A percentile compares a stretch with the other conserved stretches of the same genome.
phyloP scores from a whole-genome alignment of 768 basidiomycete genomes.

The Tephrocybe sp. region DNA sequence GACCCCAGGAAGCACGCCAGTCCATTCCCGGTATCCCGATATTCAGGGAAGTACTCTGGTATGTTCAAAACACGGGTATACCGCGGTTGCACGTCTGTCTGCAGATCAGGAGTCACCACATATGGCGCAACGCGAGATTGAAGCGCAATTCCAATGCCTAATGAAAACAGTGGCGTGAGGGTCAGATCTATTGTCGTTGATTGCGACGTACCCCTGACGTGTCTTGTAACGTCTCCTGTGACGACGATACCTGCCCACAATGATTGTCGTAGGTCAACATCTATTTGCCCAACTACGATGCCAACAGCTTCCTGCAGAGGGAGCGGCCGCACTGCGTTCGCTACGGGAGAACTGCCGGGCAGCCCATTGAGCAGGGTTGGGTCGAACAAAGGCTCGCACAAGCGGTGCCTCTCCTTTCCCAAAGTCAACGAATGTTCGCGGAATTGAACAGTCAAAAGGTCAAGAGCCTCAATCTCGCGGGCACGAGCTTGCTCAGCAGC shows the following conservation, averaged over 20 bases:
- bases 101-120: slow-evolving; percentile 59
- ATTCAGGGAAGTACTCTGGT: slow-evolving; percentile 92
- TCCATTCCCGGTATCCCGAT: slow-evolving; percentile 81
- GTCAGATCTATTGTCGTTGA: neutral
- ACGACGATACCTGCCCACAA: slow-evolving; percentile 82
- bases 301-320: slow-evolving; percentile 71
- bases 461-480: slow-evolving; percentile 79
- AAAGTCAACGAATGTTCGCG: slow-evolving; percentile 69
- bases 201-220: slow-evolving; percentile 61
- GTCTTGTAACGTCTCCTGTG: slow-evolving; percentile 72
- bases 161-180: neutral
- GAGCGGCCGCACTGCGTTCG: slow-evolving; percentile 29
- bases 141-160: slow-evolving; percentile 67
- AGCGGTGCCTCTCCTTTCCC: slow-evolving; percentile 86
- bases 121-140: slow-evolving; percentile 71
- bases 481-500: slow-evolving; percentile 82
- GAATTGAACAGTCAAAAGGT: slow-evolving; percentile 78
- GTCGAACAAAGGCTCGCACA: slow-evolving; percentile 90
- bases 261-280: slow-evolving; percentile 65
- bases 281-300: slow-evolving; percentile 57
- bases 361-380: slow-evolving; percentile 52
- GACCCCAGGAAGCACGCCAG: slow-evolving; percentile 79
- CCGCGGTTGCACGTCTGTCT: slow-evolving; percentile 73
- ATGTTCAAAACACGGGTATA: slow-evolving; percentile 60
- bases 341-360: slow-evolving; percentile 21